A percentile compares a stretch with the other conserved stretches of the same genome.
Evolutionary conservation across 2,329 filamentous ascomycete genomes (phyloP).

Genomic region (Pyrenophora seminiperda): DNA sequence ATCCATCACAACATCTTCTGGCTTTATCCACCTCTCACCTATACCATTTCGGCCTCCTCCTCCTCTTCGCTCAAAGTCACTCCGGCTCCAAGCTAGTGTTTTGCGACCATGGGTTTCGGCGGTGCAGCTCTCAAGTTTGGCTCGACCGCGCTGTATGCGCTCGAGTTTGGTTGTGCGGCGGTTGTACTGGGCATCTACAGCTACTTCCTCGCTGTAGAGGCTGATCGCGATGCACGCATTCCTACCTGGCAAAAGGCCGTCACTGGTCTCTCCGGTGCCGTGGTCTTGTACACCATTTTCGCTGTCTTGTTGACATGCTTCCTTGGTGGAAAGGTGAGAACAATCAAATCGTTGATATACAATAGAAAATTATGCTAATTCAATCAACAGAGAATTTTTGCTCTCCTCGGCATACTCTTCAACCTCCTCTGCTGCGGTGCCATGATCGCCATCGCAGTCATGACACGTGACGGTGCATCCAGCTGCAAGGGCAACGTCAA

Average conservation of each 20-base stretch:
- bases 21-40: neutral
- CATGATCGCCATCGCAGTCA: slow-evolving; percentile 81
- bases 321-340: slow-evolving; percentile 67
- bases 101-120: slow-evolving; percentile 59
- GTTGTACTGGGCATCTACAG: slow-evolving; percentile 77
- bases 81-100: neutral
- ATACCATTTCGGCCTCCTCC: neutral
- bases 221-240: slow-evolving; percentile 68
- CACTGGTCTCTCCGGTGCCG: slow-evolving; percentile 72
- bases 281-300: slow-evolving; percentile 73
- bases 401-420: slow-evolving; percentile 73
- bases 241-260: slow-evolving; percentile 72
- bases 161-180: slow-evolving; percentile 74
- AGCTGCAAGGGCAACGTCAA: slow-evolving; percentile 67
- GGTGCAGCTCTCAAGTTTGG: slow-evolving; percentile 69
- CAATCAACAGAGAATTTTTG: slow-evolving; percentile 59
- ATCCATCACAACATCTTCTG: neutral
- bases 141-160: slow-evolving; percentile 72
- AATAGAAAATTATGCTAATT: neutral
- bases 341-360: slow-evolving; percentile 18
- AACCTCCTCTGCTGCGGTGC: slow-evolving; percentile 76
- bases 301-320: slow-evolving; percentile 79
- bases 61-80: neutral
- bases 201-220: slow-evolving; percentile 79
- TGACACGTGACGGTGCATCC: slow-evolving; percentile 71